These are phyloP conservation scores for Atkinsonella hypoxylon DNA, from an alignment of 2,329 filamentous ascomycete species.

Conservation along the genomic window DNA sequence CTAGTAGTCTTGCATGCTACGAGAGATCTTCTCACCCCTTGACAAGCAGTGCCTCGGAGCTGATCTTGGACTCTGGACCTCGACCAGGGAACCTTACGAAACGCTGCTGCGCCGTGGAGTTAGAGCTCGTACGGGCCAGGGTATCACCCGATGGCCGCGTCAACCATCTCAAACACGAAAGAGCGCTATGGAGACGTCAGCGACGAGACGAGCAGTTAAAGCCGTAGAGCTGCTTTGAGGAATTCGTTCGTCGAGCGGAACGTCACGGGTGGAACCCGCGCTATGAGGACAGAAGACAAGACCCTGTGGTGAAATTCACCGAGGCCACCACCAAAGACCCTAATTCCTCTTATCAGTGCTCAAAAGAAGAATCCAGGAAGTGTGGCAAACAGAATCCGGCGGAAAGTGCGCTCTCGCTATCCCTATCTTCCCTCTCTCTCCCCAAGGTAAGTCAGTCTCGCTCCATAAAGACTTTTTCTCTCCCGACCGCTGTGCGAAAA, in stretches of 20 bases:
- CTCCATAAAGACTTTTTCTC: background rate
- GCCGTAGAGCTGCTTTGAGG: background rate
- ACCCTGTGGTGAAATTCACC: background rate
- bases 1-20: no score
- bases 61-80: background rate
- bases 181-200: background rate
- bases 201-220: background rate
- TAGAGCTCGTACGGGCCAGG: background rate
- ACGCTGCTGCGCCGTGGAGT: background rate
- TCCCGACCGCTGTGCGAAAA: background rate
- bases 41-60: background rate
- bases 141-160: background rate
- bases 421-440: background rate
- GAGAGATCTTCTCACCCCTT: background rate
- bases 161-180: background rate
- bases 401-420: background rate
- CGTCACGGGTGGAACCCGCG: background rate
- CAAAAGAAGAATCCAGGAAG: background rate
- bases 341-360: background rate
- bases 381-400: background rate
- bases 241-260: constrained; percentile 1
- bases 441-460: background rate
- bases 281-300: background rate
- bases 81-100: background rate
- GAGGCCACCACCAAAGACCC: background rate